Evolutionary conservation across 164 flowering plant species (phyloP).

Genomic region (Macadamia tetraphylla): DNA sequence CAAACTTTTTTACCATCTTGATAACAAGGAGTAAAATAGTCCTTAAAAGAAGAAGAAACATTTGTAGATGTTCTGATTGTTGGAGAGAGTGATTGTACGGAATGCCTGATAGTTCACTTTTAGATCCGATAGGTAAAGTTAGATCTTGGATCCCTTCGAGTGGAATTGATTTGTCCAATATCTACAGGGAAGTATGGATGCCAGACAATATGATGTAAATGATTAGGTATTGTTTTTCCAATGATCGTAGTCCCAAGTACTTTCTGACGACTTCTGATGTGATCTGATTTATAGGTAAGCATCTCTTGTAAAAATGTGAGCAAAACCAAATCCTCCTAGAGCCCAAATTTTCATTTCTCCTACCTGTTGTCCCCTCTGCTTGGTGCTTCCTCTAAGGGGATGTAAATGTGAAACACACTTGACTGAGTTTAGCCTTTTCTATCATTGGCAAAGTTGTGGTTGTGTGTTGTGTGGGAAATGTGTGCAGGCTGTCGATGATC

Average conservation of each 20-base stretch:
- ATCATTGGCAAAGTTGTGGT: constrained; percentile 58
- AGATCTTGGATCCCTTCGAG: constrained; percentile 55
- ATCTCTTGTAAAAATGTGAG: too few species aligned
- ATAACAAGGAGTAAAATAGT: not conserved
- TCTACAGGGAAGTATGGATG: constrained; percentile 30
- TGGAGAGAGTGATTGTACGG: constrained; percentile 4
- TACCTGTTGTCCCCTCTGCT: too few species aligned
- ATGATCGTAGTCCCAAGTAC: too few species aligned
- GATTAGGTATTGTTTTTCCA: too few species aligned
- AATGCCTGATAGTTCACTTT: constrained; percentile 31
- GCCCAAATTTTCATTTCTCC: too few species aligned
- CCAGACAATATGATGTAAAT: constrained; percentile 24
- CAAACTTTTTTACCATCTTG: not conserved
- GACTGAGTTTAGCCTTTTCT: constrained; percentile 23
- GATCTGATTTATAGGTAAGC: too few species aligned
- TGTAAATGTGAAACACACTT: constrained; percentile 36
- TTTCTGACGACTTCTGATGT: too few species aligned
- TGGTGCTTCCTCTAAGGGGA: constrained; percentile 8
- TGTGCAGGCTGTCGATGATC: constrained; percentile 23
- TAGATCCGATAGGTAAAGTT: constrained; percentile 44
- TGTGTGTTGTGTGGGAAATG: constrained; percentile 44
- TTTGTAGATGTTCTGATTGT: not conserved
- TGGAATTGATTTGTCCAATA: constrained; percentile 12
- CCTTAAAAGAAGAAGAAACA: not conserved
- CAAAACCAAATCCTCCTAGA: too few species aligned